Base-by-base conservation (phyloP, 2,329 filamentous ascomycete species). In the Zymoseptoria passerinii region DNA sequence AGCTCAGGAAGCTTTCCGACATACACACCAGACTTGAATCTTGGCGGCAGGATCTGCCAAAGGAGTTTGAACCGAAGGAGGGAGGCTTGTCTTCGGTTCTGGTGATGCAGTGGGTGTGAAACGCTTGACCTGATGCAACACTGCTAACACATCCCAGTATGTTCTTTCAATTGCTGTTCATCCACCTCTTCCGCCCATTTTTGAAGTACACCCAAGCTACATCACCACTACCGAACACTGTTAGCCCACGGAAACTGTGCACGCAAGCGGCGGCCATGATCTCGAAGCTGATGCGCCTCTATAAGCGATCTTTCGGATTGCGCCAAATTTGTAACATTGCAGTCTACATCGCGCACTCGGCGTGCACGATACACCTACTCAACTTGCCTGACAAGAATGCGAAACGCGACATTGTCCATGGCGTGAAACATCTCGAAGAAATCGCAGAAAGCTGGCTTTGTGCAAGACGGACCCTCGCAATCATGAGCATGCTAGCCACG, bases 241-340 rank as follows among this genome's bases (percentile, higher is more conserved):
- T 96, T 18, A 96, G 92, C 7, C 92, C 94, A 0, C 85, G 92
- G 18, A 90, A 92, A 65, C 84, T 95, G 56, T 96, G 92, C 74
- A 94, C 91, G 0, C 88, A 92, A 68, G 92, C 94, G 55, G 92
- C 94, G 0, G 85, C 87, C 1, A 86, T 87, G 63, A 94, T 97
- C 57, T 96, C 92, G 0, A 97, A 96, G 70, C 78, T 96, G n/a
- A 87, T 96, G 76, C 86, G 94, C 0, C 77, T 96, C 1, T 99
- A 97, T 75, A 96, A 95, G 73, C 90, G 92, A 65, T 87, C 87
- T 1, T 95, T 96, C 73, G 90, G 92, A 8, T 76, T 97, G 10
- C 85, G 90, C 4, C 92, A 97, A 71, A 96, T 99, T 35, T 95
- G 90, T 75, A 97, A 97, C 69, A 90, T 97, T 67, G 92, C 89